phyloP scores from a whole-genome alignment of 805 yeast species.

The Candida insectorum region DNA sequence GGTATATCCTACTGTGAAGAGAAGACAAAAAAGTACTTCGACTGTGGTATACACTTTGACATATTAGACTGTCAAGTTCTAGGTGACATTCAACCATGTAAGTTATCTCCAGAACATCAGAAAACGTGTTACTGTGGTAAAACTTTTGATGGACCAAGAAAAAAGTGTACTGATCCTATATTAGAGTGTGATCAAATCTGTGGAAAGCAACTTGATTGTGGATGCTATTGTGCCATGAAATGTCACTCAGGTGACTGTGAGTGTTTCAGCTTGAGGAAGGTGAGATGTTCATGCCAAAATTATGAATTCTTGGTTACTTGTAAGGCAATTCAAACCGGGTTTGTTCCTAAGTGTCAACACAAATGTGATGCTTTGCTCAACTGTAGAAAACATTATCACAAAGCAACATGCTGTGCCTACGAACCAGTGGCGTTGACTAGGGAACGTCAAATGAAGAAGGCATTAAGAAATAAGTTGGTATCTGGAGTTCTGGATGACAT shows the following conservation, averaged over 20 bases:
- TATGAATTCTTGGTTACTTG: conserved; percentile 63
- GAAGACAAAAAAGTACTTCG: conserved; percentile 47
- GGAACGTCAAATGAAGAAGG: conserved; percentile 51
- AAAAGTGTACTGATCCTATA: conserved; percentile 69
- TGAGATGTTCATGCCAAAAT: conserved; percentile 62
- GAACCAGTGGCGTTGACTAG: conserved; percentile 59
- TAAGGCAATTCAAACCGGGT: conserved; percentile 47
- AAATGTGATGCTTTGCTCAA: conserved; percentile 73
- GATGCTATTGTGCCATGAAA: conserved; percentile 61
- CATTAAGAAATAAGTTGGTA: conserved; percentile 42
- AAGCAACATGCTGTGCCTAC: conserved; percentile 62
- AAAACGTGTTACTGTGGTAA: conserved; percentile 81
- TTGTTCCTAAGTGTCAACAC: conserved; percentile 58
- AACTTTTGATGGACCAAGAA: conserved; percentile 45
- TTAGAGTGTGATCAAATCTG: conserved; percentile 72
- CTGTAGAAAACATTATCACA: conserved; percentile 80
- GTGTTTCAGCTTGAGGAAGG: conserved; percentile 53
- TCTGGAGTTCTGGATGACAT: conserved; percentile 38
- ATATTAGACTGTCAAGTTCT: conserved; percentile 51
- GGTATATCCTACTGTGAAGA: conserved; percentile 35
- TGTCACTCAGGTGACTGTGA: conserved; percentile 80
- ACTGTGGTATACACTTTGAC: conserved; percentile 64
- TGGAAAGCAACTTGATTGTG: conserved; percentile 63
- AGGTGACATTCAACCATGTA: conserved; percentile 42
- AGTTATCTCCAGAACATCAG: conserved; percentile 56